Evolutionary conservation across 371 early-diverging fungal genomes (phyloP).

Genomic region (Batkoa obscura): DNA sequence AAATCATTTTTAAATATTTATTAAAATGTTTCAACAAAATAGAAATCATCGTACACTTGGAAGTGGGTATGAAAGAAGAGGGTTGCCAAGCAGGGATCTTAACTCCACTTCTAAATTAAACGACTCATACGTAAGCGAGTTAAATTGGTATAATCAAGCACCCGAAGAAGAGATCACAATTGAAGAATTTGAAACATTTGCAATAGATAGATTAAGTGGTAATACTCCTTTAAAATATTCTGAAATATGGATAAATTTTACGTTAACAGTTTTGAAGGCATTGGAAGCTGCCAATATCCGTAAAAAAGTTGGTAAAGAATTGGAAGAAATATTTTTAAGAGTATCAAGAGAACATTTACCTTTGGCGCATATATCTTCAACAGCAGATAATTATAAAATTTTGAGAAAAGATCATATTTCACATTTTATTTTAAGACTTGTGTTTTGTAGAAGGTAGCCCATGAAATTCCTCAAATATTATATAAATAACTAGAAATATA

Average conservation of each 20-base stretch:
- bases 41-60: no score
- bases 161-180: conserved; percentile 62
- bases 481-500: conserved; percentile 8
- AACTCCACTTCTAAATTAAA: no score
- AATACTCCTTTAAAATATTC: conserved; percentile 1
- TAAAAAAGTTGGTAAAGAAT: conserved; percentile 37
- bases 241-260: neutral
- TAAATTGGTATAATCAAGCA: conserved; percentile 62
- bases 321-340: conserved; percentile 29
- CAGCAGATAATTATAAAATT: conserved; percentile 16
- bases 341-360: conserved; percentile 46
- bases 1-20: no score
- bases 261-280: conserved; percentile 45
- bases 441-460: conserved; percentile 64
- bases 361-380: conserved; percentile 24
- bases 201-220: conserved; percentile 81
- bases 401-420: conserved; percentile 73
- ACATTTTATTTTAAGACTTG: conserved; percentile 84
- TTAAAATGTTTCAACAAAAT: no score
- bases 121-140: no score
- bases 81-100: no score
- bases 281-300: conserved; percentile 65
- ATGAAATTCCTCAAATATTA: neutral
- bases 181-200: conserved; percentile 78
- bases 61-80: no score